Evolutionary conservation across 192 early-diverging fungal genomes (phyloP).

Genomic region (Backusella luteola): DNA sequence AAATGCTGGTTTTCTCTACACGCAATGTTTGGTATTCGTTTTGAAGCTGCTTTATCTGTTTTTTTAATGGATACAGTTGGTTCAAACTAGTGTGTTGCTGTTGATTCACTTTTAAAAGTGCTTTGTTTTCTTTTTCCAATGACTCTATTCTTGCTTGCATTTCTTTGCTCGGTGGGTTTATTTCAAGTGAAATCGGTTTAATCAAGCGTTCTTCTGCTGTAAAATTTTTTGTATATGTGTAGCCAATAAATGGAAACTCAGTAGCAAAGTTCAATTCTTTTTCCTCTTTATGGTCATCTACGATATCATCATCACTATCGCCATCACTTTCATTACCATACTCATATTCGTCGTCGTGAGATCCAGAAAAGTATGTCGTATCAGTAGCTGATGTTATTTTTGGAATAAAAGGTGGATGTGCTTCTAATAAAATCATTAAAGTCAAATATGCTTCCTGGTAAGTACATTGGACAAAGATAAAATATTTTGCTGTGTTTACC

Average conservation of each 20-base stretch:
- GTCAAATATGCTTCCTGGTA: neutral
- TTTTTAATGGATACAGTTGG: neutral
- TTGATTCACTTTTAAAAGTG: neutral
- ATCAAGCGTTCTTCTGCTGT: neutral
- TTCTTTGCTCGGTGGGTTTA: neutral
- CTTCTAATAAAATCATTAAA: slow-evolving; percentile 15
- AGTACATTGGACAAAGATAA: neutral
- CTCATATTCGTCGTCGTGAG: neutral
- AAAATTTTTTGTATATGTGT: slow-evolving; percentile 49
- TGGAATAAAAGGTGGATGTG: slow-evolving; percentile 82
- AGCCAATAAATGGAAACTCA: slow-evolving; percentile 82
- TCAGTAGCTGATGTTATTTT: slow-evolving; percentile 84
- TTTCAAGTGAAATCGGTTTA: neutral
- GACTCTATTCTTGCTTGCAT: neutral
- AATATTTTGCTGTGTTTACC: slow-evolving; percentile 21
- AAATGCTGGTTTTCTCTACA: neutral
- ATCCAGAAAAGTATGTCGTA: slow-evolving; percentile 85
- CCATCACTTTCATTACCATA: neutral
- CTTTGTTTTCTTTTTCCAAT: neutral
- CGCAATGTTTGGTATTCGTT: neutral
- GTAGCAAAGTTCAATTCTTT: slow-evolving; percentile 55
- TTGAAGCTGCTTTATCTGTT: neutral
- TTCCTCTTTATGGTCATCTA: slow-evolving; percentile 28
- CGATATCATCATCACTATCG: neutral
- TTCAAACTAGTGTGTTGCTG: neutral